These are phyloP conservation scores for Neurospora tetraspora DNA, from an alignment of 495 filamentous ascomycete species.

Conservation along the genomic window DNA sequence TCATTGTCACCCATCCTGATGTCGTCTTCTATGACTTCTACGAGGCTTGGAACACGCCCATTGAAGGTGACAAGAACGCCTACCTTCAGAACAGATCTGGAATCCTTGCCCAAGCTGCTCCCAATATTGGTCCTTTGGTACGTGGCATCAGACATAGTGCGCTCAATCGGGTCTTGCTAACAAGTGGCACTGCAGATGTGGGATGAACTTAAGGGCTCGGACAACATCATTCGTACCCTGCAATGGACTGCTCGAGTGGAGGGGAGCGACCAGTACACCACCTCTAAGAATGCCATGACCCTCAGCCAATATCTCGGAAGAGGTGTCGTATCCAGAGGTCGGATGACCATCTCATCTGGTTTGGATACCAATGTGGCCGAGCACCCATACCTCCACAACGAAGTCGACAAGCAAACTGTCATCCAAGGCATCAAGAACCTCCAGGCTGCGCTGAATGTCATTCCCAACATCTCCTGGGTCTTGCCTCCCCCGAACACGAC, in stretches of 20 bases:
- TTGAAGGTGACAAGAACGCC: slow-evolving; percentile 19
- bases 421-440: slow-evolving; percentile 51
- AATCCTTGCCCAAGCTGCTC: slow-evolving; percentile 59
- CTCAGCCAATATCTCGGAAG: slow-evolving; percentile 57
- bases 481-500: slow-evolving; percentile 44
- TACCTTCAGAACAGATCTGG: slow-evolving; percentile 44
- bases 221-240: slow-evolving; percentile 54
- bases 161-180: slow-evolving; percentile 3
- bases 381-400: slow-evolving; percentile 42
- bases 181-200: slow-evolving; percentile 28
- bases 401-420: slow-evolving; percentile 40
- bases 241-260: slow-evolving; percentile 59
- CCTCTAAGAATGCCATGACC: slow-evolving; percentile 41
- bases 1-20: slow-evolving; percentile 50
- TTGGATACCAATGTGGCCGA: slow-evolving; percentile 44
- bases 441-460: slow-evolving; percentile 39
- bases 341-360: slow-evolving; percentile 44
- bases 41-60: slow-evolving; percentile 41
- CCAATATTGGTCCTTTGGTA: slow-evolving; percentile 52
- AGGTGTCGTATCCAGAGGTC: slow-evolving; percentile 50
- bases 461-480: slow-evolving; percentile 45
- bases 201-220: slow-evolving; percentile 45
- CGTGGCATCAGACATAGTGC: neutral
- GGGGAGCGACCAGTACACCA: slow-evolving; percentile 30
- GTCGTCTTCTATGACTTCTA: slow-evolving; percentile 60